A percentile compares a stretch with the other conserved stretches of the same genome.
phyloP scores from a whole-genome alignment of 768 basidiomycete genomes.

The Leccinum olivaceopallidum region DNA sequence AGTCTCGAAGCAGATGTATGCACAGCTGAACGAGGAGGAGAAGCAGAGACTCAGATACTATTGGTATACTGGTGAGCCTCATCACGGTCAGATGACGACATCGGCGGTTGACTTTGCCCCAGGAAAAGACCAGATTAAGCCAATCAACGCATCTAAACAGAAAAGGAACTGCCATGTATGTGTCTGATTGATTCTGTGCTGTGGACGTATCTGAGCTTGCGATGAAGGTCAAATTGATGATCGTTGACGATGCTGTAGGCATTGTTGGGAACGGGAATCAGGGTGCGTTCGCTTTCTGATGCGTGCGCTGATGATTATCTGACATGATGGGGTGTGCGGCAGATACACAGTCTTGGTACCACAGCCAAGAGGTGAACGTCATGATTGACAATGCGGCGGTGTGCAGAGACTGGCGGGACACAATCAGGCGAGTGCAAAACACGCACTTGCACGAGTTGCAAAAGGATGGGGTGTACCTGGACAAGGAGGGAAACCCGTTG shows the following conservation, averaged over 20 bases:
- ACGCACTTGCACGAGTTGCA: constrained; percentile 48
- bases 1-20: constrained; percentile 61
- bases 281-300: constrained; percentile 31
- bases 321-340: not conserved
- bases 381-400: constrained; percentile 58
- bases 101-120: constrained; percentile 2
- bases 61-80: constrained; percentile 48
- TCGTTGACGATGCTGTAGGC: constrained; percentile 62
- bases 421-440: constrained; percentile 53
- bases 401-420: constrained; percentile 56
- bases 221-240: constrained; percentile 58
- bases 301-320: constrained; percentile 4
- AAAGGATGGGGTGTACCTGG: constrained; percentile 59
- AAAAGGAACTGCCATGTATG: constrained; percentile 69
- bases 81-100: not conserved
- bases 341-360: constrained; percentile 72
- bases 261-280: constrained; percentile 76
- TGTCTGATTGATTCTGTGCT: constrained; percentile 2
- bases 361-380: constrained; percentile 69
- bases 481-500: constrained; percentile 43
- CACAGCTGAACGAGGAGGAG: constrained; percentile 43
- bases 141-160: constrained; percentile 64
- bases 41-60: constrained; percentile 50
- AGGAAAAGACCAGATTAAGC: constrained; percentile 63
- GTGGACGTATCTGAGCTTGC: not conserved